Conservation (phyloP, 2,329 filamentous ascomycete genomes). For the Penicillium sp. region DNA sequence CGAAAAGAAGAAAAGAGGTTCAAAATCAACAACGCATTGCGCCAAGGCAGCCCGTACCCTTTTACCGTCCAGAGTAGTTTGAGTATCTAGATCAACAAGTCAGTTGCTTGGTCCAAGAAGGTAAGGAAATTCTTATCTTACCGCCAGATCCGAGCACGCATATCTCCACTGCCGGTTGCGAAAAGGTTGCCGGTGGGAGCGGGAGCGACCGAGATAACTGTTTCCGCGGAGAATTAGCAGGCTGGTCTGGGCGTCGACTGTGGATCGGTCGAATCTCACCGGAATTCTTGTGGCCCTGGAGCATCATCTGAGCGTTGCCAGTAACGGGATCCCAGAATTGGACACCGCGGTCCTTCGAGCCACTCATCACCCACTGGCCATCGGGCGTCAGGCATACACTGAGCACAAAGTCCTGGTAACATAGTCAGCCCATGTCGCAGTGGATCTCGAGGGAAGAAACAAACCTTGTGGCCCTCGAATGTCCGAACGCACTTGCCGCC, state of each 20-base stretch:
- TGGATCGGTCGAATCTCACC: conserved; percentile 45
- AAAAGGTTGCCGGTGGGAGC: conserved; percentile 86
- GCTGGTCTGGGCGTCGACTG: neutral
- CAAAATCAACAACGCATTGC: conserved; percentile 30
- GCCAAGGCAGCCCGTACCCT: conserved; percentile 31
- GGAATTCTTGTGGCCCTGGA: conserved; percentile 98
- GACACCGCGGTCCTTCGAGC: conserved; percentile 94
- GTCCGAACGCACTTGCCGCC: conserved; percentile 93
- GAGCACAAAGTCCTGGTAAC: conserved; percentile 81
- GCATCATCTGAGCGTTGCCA: conserved; percentile 92
- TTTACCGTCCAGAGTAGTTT: conserved; percentile 39
- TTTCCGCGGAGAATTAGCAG: conserved; percentile 9
- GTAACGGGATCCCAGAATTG: conserved; percentile 98
- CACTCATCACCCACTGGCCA: conserved; percentile 91
- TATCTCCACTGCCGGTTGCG: conserved; percentile 94
- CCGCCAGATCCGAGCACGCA: conserved; percentile 96
- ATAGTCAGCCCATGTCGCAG: conserved; percentile 16
- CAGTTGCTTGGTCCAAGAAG: conserved; percentile 6
- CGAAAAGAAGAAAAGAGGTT: conserved; percentile 11
- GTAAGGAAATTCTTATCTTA: conserved; percentile 41
- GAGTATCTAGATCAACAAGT: conserved; percentile 32
- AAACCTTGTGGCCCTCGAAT: conserved; percentile 91
- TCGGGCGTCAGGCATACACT: conserved; percentile 94
- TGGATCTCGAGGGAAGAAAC: conserved; percentile 24
- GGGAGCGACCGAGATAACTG: conserved; percentile 93